Evolutionary conservation across 2,329 filamentous ascomycete genomes (phyloP).

Genomic region (Teratosphaeria epicoccoides): DNA sequence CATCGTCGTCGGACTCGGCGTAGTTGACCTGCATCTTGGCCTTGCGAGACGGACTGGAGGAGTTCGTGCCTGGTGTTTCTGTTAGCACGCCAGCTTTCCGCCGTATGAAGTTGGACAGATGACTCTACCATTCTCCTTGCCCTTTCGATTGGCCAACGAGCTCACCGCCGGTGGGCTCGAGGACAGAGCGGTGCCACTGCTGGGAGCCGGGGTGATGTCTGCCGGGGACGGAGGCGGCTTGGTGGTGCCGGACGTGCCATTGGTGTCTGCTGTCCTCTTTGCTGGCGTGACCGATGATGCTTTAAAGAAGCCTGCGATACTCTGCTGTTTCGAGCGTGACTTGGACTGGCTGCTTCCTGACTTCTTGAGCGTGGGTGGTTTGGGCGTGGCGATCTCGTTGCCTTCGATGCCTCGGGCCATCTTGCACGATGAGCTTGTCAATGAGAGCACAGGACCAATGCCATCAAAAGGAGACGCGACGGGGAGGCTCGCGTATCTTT

Average conservation of each 20-base stretch:
- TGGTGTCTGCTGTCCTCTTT: constrained; percentile 22
- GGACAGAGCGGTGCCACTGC: constrained; percentile 65
- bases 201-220: constrained; percentile 63
- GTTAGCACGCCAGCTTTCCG: constrained; percentile 24
- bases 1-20: constrained; percentile 71
- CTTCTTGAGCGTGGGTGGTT: constrained; percentile 33
- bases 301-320: constrained; percentile 71
- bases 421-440: not conserved
- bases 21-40: constrained; percentile 64
- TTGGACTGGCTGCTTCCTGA: constrained; percentile 33
- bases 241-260: constrained; percentile 19
- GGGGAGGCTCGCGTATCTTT: not conserved
- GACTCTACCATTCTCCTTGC: constrained; percentile 43
- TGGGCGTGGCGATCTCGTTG: constrained; percentile 37
- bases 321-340: constrained; percentile 52
- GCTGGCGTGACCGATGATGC: constrained; percentile 32
- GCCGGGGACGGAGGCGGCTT: constrained; percentile 14
- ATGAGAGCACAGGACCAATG: not conserved
- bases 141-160: constrained; percentile 40
- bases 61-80: constrained; percentile 36
- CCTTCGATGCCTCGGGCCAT: constrained; percentile 39
- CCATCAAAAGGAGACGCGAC: not conserved
- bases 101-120: constrained; percentile 19
- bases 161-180: constrained; percentile 56
- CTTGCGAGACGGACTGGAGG: constrained; percentile 70